phyloP scores from a whole-genome alignment of 805 yeast species.

The Sugiyamaella lignohabitans region DNA sequence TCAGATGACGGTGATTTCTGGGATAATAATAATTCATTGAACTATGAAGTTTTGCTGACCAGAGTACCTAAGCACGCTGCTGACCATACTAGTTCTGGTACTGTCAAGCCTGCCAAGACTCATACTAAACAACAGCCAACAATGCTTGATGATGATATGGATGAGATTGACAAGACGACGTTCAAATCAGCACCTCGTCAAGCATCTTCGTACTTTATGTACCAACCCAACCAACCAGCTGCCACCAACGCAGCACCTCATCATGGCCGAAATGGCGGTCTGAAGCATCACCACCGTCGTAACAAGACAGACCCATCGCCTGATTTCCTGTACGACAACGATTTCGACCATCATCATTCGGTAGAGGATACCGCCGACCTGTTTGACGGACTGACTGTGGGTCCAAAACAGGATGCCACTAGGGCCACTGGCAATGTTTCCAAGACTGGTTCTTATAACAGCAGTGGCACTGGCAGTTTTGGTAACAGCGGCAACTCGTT shows the following conservation, averaged over 20 bases:
- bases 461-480: not conserved
- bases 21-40: conserved; percentile 65
- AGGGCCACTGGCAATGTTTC: too few relatives aligned
- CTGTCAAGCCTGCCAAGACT: not conserved
- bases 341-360: conserved; percentile 10
- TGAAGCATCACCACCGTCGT: conserved; percentile 12
- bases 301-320: conserved; percentile 9
- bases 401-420: too few relatives aligned
- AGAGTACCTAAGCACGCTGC: conserved; percentile 14
- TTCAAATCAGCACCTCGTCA: not conserved
- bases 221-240: not conserved
- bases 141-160: too few relatives aligned
- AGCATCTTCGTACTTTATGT: not conserved
- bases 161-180: too few relatives aligned
- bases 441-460: not conserved
- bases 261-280: not conserved
- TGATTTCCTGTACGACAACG: conserved; percentile 10
- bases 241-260: not conserved
- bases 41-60: conserved; percentile 49
- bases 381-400: conserved; percentile 1
- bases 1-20: conserved; percentile 51
- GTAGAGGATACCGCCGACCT: conserved; percentile 1
- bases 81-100: not conserved
- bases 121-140: not conserved
- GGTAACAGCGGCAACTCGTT: not conserved